Base-by-base conservation (phyloP, 371 early-diverging fungal species). In the Chytridiales sp. region DNA sequence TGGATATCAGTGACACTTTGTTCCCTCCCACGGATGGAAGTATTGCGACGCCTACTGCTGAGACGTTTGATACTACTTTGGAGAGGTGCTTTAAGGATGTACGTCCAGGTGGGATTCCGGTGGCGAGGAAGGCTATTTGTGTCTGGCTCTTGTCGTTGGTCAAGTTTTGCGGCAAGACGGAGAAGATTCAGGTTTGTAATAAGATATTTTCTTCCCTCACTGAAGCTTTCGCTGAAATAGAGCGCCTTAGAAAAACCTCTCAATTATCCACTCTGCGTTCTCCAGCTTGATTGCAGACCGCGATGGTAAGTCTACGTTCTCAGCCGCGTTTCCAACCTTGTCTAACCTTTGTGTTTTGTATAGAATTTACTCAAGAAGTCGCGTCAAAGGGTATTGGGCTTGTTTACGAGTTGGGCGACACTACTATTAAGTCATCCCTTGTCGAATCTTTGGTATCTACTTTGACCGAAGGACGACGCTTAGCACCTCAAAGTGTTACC, bases 331-430 rank as follows among this genome's bases (percentile, higher is more conserved):
- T 56, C 15, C 13, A 11, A 17, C 53, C 17, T n/a, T 17, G 11
- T 30, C 27, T 30, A 24, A 26, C 21, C 29, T 58, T 35, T 13
- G 24, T 1, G 2, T 46, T 31, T 29, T 32, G 19, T 40, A 57
- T 64, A 70, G 57, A 73, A n/a, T 69, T 69, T 40, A 69, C 64
- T 15, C 74, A 80, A 44, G 77, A 76, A 53, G 70, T 89, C 11
- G 92, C 94, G 2, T 89, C 93, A 21, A 92, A 91, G 56, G 92
- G 93, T 15, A 79, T 94, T 38, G 91, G 92, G 15, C 72, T 93
- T 11, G 85, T 93, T 0, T 95, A 93, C 59, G 92, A 93, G 54
- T 76, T 88, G 48, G 92, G 92, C 11, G 89, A 92, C 64, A 78
- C 78, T 13, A 70, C 73, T 2, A 76, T 89, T 26, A 84, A 87